Conservation (phyloP, 257 asterid species). For the Solanum lycopersicoides region DNA sequence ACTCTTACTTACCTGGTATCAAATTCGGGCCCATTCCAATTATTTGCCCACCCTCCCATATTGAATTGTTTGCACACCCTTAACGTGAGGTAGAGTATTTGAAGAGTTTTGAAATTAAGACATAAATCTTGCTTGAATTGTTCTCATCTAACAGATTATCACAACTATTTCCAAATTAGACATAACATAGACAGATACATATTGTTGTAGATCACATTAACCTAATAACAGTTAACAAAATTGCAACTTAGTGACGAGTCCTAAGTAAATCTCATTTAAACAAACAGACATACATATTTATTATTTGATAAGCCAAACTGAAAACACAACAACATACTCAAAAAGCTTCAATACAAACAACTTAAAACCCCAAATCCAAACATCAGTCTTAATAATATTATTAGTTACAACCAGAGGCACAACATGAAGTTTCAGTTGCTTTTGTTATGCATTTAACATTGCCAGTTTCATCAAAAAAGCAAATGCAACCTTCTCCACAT, state of each 20-base stretch:
- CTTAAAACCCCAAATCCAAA: not conserved
- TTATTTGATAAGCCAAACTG: not conserved
- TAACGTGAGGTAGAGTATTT: too few relatives aligned
- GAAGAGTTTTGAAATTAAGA: not conserved
- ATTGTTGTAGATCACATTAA: not conserved
- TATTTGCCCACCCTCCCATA: too few relatives aligned
- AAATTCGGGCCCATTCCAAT: not conserved
- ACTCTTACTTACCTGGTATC: not conserved
- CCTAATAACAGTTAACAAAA: not conserved
- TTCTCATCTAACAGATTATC: too few relatives aligned
- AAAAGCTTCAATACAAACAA: not conserved
- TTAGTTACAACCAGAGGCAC: not conserved
- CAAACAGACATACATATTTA: not conserved
- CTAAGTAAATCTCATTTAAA: not conserved
- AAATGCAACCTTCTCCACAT: slow-evolving; percentile 11
- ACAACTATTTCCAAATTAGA: not conserved
- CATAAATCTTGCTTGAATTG: not conserved
- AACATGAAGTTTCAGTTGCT: not conserved
- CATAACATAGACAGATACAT: too few relatives aligned
- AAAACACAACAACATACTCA: not conserved
- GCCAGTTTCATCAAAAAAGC: not conserved
- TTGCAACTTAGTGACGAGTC: not conserved
- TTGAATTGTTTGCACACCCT: too few relatives aligned
- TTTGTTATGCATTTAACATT: not conserved
- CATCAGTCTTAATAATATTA: not conserved